Conservation (phyloP, 805 yeast species). For the Candida golubevii region DNA sequence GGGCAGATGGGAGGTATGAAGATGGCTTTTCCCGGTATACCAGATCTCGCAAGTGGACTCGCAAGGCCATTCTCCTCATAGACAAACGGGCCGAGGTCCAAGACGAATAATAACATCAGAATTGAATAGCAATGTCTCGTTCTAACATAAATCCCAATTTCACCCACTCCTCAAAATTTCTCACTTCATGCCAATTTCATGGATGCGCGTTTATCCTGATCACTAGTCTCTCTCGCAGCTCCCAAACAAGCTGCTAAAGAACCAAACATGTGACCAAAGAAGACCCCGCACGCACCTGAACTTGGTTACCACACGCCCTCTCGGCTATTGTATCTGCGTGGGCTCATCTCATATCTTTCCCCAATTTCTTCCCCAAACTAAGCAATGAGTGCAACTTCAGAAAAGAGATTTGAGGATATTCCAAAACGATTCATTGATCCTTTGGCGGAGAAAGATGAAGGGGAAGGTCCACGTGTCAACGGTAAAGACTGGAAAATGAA, state of each 20-base stretch:
- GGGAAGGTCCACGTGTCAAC: conserved; percentile 49
- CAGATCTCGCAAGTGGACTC: conserved; percentile 47
- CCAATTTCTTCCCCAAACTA: not conserved
- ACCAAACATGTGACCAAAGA: no score
- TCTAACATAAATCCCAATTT: no score
- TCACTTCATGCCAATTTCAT: no score
- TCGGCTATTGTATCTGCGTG: no score
- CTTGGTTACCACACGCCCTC: not conserved
- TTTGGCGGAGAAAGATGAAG: conserved; percentile 28
- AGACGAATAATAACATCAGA: conserved; percentile 1
- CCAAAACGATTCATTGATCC: conserved; percentile 36
- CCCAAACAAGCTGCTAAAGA: no score
- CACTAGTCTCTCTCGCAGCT: no score
- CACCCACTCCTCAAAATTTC: no score
- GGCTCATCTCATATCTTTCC: no score
- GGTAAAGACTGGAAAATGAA: conserved; percentile 72
- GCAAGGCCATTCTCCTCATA: conserved; percentile 39
- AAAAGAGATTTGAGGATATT: conserved; percentile 26
- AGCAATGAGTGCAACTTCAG: conserved; percentile 30
- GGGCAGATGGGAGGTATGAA: conserved; percentile 37
- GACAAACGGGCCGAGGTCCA: conserved; percentile 17
- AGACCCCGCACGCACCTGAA: not conserved
- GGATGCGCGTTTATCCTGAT: no score
- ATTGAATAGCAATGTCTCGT: no score
- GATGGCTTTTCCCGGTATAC: conserved; percentile 52